Conservation (phyloP, 164 flowering plant species). For the Santalum album region DNA sequence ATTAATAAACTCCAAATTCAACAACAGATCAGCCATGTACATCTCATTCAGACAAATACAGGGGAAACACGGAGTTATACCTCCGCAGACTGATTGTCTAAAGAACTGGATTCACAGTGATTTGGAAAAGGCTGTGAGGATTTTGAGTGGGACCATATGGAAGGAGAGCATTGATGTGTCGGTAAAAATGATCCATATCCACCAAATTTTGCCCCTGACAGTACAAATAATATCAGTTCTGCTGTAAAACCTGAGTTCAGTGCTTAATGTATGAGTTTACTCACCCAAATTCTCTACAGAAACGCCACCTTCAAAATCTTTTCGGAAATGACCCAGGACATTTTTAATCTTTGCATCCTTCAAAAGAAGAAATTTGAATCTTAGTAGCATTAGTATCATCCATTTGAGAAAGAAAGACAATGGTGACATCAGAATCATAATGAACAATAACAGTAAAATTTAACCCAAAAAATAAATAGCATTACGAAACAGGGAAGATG, state of each 20-base stretch:
- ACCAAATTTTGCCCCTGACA: constrained; percentile 73
- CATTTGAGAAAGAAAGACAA: too few relatives aligned
- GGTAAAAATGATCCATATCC: constrained; percentile 89
- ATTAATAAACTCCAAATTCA: constrained; percentile 9
- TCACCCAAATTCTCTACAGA: constrained; percentile 73
- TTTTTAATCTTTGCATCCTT: constrained; percentile 61
- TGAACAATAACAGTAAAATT: too few relatives aligned
- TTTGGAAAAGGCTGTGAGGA: constrained; percentile 30
- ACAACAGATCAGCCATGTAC: not conserved
- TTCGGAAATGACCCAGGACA: constrained; percentile 73
- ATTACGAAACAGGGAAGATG: too few relatives aligned
- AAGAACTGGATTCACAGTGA: constrained; percentile 25
- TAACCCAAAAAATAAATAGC: too few relatives aligned
- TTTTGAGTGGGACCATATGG: constrained; percentile 35
- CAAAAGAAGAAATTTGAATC: constrained; percentile 3
- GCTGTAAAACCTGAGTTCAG: not conserved
- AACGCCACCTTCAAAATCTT: constrained; percentile 71
- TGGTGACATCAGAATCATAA: too few relatives aligned
- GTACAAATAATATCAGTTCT: constrained; percentile 7
- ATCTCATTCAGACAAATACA: not conserved
- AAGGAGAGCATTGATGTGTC: constrained; percentile 43
- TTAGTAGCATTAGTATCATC: too few relatives aligned
- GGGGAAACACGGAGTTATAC: constrained; percentile 23
- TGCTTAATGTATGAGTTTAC: constrained; percentile 8
- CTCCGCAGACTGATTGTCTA: constrained; percentile 32